These are phyloP conservation scores for Xylaria telfairii DNA, from an alignment of 495 filamentous ascomycete genomes.

Conservation along the genomic window DNA sequence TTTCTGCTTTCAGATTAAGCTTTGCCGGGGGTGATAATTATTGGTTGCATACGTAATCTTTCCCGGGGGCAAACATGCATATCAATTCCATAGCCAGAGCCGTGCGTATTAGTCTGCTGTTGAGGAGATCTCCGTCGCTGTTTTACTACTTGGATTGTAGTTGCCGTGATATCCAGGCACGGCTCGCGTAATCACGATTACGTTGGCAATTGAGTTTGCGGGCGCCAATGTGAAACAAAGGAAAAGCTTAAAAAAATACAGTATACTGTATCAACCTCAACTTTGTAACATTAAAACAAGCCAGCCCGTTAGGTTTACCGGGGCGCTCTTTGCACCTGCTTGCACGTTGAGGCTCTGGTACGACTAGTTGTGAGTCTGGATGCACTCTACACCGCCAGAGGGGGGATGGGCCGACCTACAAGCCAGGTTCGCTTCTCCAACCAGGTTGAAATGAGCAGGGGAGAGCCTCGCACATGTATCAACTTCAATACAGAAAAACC, in stretches of 20 bases:
- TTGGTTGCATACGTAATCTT: too few relatives aligned
- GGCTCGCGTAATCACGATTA: neutral
- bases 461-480: neutral
- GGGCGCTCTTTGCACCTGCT: neutral
- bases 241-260: neutral
- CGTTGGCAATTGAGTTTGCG: neutral
- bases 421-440: neutral
- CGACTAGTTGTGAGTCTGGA: neutral
- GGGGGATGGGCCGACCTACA: neutral
- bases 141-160: neutral
- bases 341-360: neutral
- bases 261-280: too few relatives aligned
- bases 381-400: neutral
- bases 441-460: neutral
- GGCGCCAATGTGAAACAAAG: neutral
- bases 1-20: neutral
- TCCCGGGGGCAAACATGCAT: too few relatives aligned
- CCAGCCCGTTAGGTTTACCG: neutral
- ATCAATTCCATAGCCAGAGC: neutral
- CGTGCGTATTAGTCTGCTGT: neutral
- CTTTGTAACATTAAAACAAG: neutral
- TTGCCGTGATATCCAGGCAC: neutral
- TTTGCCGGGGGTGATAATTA: too few relatives aligned
- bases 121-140: neutral
- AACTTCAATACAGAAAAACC: neutral